Evolutionary conservation across 2,329 filamentous ascomycete species (phyloP).

Genomic region (Xenosphaeropsis pyriputrescens): DNA sequence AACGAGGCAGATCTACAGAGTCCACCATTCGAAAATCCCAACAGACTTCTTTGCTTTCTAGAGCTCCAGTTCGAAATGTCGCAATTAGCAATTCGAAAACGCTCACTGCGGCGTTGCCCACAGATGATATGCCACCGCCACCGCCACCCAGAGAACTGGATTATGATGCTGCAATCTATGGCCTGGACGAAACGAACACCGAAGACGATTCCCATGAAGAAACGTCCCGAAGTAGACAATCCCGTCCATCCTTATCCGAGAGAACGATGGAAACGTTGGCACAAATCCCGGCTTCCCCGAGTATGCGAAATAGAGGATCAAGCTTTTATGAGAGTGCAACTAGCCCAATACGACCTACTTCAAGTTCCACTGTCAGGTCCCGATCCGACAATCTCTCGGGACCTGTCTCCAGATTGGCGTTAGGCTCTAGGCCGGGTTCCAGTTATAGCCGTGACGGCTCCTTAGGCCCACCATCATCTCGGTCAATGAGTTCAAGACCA

Average conservation of each 20-base stretch:
- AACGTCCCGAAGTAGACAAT: conserved; percentile 2
- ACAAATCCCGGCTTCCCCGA: conserved; percentile 64
- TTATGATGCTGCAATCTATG: background rate
- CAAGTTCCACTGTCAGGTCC: conserved; percentile 4
- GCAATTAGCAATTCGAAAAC: background rate
- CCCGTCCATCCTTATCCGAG: conserved; percentile 54
- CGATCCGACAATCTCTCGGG: conserved; percentile 7
- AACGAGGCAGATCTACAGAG: background rate
- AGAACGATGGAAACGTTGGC: conserved; percentile 76
- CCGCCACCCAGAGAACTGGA: background rate
- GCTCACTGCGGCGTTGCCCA: background rate
- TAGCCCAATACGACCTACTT: conserved; percentile 38
- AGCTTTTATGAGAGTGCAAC: conserved; percentile 53
- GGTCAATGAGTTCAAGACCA: conserved; percentile 25
- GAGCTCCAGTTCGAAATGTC: background rate
- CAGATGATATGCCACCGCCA: background rate
- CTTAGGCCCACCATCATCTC: conserved; percentile 27
- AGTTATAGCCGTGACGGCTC: conserved; percentile 31
- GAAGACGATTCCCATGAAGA: background rate
- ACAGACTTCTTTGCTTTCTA: background rate
- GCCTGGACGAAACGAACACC: background rate
- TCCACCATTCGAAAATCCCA: background rate
- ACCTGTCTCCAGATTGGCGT: conserved; percentile 33
- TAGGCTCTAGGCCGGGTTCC: conserved; percentile 37
- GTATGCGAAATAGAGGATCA: conserved; percentile 48